These are phyloP conservation scores for Fusarium fujikuroi DNA, from an alignment of 2,329 filamentous ascomycete genomes.

Conservation along the genomic window DNA sequence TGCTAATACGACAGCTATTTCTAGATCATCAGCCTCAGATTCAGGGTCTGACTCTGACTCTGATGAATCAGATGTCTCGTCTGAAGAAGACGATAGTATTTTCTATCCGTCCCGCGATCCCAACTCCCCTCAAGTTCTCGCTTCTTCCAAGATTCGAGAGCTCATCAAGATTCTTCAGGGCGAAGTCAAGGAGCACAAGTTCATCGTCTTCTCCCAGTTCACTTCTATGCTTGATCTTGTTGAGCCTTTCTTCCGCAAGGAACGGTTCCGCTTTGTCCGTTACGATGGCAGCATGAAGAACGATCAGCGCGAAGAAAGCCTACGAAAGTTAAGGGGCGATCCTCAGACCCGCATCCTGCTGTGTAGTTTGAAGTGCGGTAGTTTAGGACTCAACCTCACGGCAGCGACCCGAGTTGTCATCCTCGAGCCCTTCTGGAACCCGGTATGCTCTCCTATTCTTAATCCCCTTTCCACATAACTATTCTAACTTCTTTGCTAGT, in stretches of 20 bases:
- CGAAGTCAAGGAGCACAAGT: conserved; percentile 87
- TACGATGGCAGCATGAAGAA: conserved; percentile 98
- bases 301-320: conserved; percentile 87
- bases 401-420: conserved; percentile 94
- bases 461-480: neutral
- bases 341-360: conserved; percentile 82
- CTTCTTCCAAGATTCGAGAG: conserved; percentile 92
- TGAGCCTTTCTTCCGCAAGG: conserved; percentile 84
- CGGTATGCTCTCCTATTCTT: conserved; percentile 63
- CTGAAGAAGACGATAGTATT: conserved; percentile 53
- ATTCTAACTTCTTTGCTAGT: conserved; percentile 59
- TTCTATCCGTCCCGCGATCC: conserved; percentile 41
- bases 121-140: conserved; percentile 59
- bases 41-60: conserved; percentile 38
- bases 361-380: conserved; percentile 94
- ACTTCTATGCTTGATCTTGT: conserved; percentile 98
- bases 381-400: conserved; percentile 91
- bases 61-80: conserved; percentile 33
- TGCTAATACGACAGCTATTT: conserved; percentile 26
- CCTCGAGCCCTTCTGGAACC: conserved; percentile 98
- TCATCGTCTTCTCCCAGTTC: conserved; percentile 98
- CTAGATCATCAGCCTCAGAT: conserved; percentile 23
- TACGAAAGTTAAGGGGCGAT: conserved; percentile 80
- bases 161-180: conserved; percentile 82
- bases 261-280: conserved; percentile 81